A percentile compares a stretch with the other conserved stretches of the same genome.
Conservation (phyloP, 2,329 filamentous ascomycete species). For the Clathrospora elynae region DNA sequence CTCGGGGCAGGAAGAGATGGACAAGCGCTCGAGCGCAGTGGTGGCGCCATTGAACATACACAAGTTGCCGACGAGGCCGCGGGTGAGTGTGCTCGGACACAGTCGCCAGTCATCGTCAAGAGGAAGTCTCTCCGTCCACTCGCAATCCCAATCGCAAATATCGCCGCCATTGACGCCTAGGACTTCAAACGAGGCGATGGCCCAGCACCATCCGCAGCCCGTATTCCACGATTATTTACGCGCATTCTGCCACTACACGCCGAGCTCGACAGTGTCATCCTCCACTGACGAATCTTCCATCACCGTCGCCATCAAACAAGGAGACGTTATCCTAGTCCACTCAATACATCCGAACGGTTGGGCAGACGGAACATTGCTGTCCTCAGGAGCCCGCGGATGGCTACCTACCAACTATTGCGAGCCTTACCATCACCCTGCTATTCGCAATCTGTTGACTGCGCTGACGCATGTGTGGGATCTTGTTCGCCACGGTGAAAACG, state of each 20-base stretch:
- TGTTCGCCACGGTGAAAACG: conserved; percentile 75
- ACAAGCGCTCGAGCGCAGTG: conserved; percentile 43
- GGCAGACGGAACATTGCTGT: conserved; percentile 91
- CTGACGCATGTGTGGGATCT: conserved; percentile 92
- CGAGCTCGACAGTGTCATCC: conserved; percentile 75
- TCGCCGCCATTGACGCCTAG: conserved; percentile 79
- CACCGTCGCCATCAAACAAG: conserved; percentile 84
- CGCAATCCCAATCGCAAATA: conserved; percentile 60
- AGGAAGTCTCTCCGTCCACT: conserved; percentile 37
- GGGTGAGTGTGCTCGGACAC: conserved; percentile 28
- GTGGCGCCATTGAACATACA: conserved; percentile 47
- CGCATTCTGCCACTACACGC: conserved; percentile 91
- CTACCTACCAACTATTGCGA: conserved; percentile 98
- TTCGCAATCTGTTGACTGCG: conserved; percentile 82
- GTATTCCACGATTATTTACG: conserved; percentile 94
- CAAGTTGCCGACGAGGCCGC: conserved; percentile 41
- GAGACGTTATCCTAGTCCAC: conserved; percentile 91
- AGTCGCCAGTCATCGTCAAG: conserved; percentile 42
- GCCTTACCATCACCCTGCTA: conserved; percentile 85
- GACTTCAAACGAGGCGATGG: conserved; percentile 66
- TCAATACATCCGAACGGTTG: conserved; percentile 98
- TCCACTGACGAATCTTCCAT: conserved; percentile 69
- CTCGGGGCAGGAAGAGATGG: conserved; percentile 33
- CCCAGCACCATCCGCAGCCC: conserved; percentile 58
- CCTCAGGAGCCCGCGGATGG: conserved; percentile 89